Evolutionary conservation across 306 rosid species (phyloP).

Genomic region (Prinsepia uniflora): DNA sequence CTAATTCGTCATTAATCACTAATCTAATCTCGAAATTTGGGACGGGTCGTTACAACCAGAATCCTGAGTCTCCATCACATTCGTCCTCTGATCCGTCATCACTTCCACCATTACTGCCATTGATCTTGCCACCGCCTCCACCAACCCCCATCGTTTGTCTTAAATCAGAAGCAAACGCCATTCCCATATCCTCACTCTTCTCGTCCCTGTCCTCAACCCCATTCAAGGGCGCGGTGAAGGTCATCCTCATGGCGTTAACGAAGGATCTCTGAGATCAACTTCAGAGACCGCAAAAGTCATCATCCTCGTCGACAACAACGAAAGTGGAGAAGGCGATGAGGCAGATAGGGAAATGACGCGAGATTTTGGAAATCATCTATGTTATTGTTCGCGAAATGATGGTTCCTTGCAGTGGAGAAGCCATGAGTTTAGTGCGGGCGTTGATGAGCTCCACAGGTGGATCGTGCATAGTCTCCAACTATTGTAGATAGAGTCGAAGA

Average conservation of each 20-base stretch:
- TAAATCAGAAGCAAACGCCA: background rate
- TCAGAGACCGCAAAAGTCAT: conserved; percentile 29
- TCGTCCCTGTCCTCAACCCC: no score
- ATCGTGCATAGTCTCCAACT: background rate
- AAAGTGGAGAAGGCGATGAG: background rate
- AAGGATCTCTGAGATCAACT: conserved; percentile 27
- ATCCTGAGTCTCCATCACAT: no score
- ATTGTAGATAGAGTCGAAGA: no score
- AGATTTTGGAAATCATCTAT: conserved; percentile 22
- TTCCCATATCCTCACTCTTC: background rate
- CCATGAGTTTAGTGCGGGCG: no score
- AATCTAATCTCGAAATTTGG: no score
- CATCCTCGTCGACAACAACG: background rate
- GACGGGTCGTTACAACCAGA: no score
- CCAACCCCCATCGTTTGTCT: no score
- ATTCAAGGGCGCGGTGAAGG: conserved; percentile 18
- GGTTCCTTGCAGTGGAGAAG: no score
- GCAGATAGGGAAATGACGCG: conserved; percentile 15
- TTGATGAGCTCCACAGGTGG: conserved; percentile 18
- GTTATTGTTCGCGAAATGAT: background rate
- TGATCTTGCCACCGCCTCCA: no score
- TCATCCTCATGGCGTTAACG: conserved; percentile 26
- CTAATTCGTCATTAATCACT: no score
- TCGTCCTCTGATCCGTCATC: no score
- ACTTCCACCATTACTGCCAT: no score